Evolutionary conservation across 116 monocot species (phyloP), one percentile per base, ranked within the genome.

Genomic region (Cymodocea nodosa): DNA sequence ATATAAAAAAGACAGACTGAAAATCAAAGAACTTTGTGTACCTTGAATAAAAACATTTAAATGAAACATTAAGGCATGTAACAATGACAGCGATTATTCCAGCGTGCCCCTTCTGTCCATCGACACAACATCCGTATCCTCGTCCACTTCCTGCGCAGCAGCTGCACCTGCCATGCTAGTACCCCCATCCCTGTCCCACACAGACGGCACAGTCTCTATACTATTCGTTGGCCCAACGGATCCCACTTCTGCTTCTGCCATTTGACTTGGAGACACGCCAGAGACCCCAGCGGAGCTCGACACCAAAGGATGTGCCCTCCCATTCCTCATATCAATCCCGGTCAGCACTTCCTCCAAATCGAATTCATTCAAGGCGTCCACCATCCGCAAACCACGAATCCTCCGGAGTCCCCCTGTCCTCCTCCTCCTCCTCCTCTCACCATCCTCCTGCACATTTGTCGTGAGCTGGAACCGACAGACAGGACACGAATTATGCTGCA

Each of bases 401-500:
- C 56, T 17, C n/a, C 13, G 5, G 3, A 9, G 19, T 25, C 36
- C 4, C 37, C 55, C 65, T n/a, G 18, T 3, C 34, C n/a, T n/a
- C n/a, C n/a, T n/a, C n/a, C 65, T 63, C 36, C 56, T 48, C 2
- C 62, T 23, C 39, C 18, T 48, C 18, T 62, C 16, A 19, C 30
- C 7, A 9, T 16, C 56, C 15, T 17, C 50, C 30, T 20, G 56
- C n/a, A 36, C 56, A 20, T 51, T 57, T 12, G 67, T 59, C n/a
- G 83, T 73, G 35, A 84, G 60, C 24, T 48, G 55, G 55, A 71
- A 71, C 25, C 84, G 80, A 70, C 84, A 84, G 55, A 84, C 65
- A 4, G 84, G 84, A 36, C 84, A 84, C 14, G 80, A 77, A 52
- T 79, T 84, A 39, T 65, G 84, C 50, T 52, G 70, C 17, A 70